Evolutionary conservation across 169 alveolate species (phyloP), one percentile per base, ranked within the genome.

Genomic region (Plasmodium malariae): DNA sequence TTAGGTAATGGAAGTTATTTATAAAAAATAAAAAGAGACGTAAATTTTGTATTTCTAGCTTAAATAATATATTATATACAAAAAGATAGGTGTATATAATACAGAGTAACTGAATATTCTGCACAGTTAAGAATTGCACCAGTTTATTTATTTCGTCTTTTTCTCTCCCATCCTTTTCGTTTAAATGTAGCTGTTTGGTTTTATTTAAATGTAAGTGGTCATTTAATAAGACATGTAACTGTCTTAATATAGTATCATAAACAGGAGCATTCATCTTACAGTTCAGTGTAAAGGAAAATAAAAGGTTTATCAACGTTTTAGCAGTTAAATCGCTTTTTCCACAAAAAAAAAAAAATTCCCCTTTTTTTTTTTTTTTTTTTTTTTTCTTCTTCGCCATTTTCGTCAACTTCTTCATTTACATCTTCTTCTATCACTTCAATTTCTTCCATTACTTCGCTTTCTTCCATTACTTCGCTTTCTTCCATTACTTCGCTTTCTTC

Each of bases 91-190:
- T 76, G 36, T 60, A 76, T 21, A 40, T 28, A 32, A 76, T 55
- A 76, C 74, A 76, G 3, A 76, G 76, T 24, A 76, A 14, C 32
- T 76, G 88, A 24, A 67, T 54, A 62, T 76, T 76, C n/a, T 76
- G 76, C 19, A 76, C 32, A 30, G 88, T 24, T 55, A 76, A 34
- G 3, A 51, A 14, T 14, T 62, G 30, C 9, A 76, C 24, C 12
- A 67, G 12, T 40, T 76, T 54, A 36, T 76, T 76, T 24, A 62
- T 26, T 45, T 60, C 30, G 21, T 60, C 28, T 3, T 63, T n/a
- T 7, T 28, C 5, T 36, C 2, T 67, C 12, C 21, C 12, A 17
- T 12, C 11, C 54, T 12, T 17, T 12, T 67, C 60, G 19, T 55
- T 19, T 17, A 19, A 55, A 55, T 55, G 7, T 55, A 17, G 9